These are phyloP conservation scores for Verticillium klebahnii DNA, from an alignment of 2,329 filamentous ascomycete genomes.

Conservation along the genomic window DNA sequence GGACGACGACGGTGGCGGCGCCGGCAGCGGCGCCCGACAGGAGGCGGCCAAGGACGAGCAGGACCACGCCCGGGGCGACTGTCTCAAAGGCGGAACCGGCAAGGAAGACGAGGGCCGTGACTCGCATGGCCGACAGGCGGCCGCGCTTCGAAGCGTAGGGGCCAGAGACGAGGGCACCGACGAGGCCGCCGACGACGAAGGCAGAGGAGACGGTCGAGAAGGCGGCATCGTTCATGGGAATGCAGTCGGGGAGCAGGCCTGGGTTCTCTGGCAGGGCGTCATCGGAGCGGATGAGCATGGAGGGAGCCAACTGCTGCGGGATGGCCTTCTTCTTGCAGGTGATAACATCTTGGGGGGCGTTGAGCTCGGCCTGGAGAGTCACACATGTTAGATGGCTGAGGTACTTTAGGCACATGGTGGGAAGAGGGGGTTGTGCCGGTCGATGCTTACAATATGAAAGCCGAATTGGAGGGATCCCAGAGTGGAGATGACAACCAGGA, in stretches of 20 bases:
- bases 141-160: conserved; percentile 75
- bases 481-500: conserved; percentile 71
- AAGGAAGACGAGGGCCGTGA: conserved; percentile 73
- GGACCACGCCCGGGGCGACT: conserved; percentile 58
- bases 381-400: background rate
- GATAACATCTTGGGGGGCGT: conserved; percentile 90
- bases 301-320: conserved; percentile 15
- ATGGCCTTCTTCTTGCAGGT: conserved; percentile 65
- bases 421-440: background rate
- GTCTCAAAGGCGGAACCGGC: conserved; percentile 74
- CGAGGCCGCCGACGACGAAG: conserved; percentile 83
- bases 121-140: conserved; percentile 68
- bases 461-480: conserved; percentile 91
- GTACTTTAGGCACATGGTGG: background rate
- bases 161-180: conserved; percentile 76
- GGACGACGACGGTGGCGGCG: conserved; percentile 86
- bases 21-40: conserved; percentile 82
- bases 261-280: conserved; percentile 13
- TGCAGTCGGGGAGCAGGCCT: conserved; percentile 64
- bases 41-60: conserved; percentile 70
- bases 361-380: conserved; percentile 72
- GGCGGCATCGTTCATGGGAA: conserved; percentile 76
- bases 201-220: conserved; percentile 87
- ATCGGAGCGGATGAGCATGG: conserved; percentile 21
- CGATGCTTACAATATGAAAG: conserved; percentile 70